phyloP scores from a whole-genome alignment of 805 yeast genomes.

The Candida manassasensis region DNA sequence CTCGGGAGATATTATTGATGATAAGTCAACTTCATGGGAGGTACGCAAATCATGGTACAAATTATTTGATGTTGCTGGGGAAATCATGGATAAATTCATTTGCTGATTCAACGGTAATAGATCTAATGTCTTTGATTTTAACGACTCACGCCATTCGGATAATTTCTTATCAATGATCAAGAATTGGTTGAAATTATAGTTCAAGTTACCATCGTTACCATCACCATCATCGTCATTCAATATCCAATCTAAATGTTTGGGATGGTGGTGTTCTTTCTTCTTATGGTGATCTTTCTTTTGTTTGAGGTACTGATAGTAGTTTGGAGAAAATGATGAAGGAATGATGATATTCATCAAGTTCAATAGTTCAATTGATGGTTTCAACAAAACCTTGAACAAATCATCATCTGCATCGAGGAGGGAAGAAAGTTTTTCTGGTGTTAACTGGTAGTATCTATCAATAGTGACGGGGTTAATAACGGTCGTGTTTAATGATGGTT shows the following conservation, averaged over 20 bases:
- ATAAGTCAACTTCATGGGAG: slow-evolving; percentile 13
- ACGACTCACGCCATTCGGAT: slow-evolving; percentile 35
- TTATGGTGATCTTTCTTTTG: slow-evolving; percentile 20
- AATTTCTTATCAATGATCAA: slow-evolving; percentile 39
- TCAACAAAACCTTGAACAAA: slow-evolving; percentile 31
- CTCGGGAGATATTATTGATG: slow-evolving; percentile 15
- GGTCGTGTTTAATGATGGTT: slow-evolving; percentile 42
- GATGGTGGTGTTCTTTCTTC: slow-evolving; percentile 13
- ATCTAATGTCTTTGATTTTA: slow-evolving; percentile 26
- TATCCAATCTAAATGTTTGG: slow-evolving; percentile 35
- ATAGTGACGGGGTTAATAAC: slow-evolving; percentile 45
- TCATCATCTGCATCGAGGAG: slow-evolving; percentile 30
- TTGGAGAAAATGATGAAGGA: slow-evolving; percentile 44
- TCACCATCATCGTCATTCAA: slow-evolving; percentile 44
- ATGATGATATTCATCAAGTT: slow-evolving; percentile 40
- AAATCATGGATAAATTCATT: slow-evolving; percentile 29
- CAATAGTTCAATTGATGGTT: slow-evolving; percentile 41
- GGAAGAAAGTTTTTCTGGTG: slow-evolving; percentile 38
- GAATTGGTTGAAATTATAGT: slow-evolving; percentile 41
- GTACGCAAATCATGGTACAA: slow-evolving; percentile 28
- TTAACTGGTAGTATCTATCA: slow-evolving; percentile 39
- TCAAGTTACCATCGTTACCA: slow-evolving; percentile 44
- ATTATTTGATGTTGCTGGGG: slow-evolving; percentile 17
- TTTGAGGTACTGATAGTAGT: slow-evolving; percentile 40
- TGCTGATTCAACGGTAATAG: slow-evolving; percentile 21